phyloP scores from a whole-genome alignment of 2,329 filamentous ascomycete genomes.

The Beauveria medogensis region DNA sequence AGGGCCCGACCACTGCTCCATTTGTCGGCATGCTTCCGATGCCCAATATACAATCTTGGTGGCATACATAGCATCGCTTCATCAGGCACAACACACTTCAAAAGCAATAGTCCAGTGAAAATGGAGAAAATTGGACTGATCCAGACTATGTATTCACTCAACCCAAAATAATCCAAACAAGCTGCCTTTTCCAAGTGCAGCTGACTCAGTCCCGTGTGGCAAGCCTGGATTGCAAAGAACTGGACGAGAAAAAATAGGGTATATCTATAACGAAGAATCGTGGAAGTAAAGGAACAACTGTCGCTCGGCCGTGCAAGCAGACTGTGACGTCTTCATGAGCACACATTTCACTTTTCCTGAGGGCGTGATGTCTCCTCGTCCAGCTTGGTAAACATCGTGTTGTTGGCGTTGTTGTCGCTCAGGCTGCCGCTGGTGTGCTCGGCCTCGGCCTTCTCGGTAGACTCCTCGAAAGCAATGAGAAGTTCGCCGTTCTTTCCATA shows the following conservation, averaged over 20 bases:
- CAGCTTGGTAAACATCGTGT: constrained; percentile 21
- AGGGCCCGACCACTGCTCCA: no score
- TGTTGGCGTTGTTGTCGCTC: constrained; percentile 19
- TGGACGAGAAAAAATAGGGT: constrained; percentile 6
- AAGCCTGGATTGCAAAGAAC: not conserved
- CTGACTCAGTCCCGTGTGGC: not conserved
- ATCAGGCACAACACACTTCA: no score
- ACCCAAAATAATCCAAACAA: not conserved
- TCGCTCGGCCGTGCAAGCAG: not conserved
- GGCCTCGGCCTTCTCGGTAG: constrained; percentile 18
- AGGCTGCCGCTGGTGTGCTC: constrained; percentile 22
- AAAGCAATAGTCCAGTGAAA: not conserved
- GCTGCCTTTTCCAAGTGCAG: not conserved
- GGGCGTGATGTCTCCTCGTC: constrained; percentile 28
- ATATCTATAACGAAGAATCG: constrained; percentile 2
- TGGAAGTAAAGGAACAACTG: not conserved
- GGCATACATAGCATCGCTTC: no score
- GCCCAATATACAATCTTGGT: no score
- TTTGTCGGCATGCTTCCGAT: no score
- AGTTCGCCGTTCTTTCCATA: constrained; percentile 54
- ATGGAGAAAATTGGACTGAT: not conserved
- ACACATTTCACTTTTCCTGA: constrained; percentile 10
- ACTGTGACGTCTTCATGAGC: not conserved
- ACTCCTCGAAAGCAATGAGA: constrained; percentile 36
- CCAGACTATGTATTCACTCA: not conserved